A percentile compares a stretch with the other conserved stretches of the same genome.
phyloP scores from a whole-genome alignment of 169 alveolate species.

The Eimeria acervulina region DNA sequence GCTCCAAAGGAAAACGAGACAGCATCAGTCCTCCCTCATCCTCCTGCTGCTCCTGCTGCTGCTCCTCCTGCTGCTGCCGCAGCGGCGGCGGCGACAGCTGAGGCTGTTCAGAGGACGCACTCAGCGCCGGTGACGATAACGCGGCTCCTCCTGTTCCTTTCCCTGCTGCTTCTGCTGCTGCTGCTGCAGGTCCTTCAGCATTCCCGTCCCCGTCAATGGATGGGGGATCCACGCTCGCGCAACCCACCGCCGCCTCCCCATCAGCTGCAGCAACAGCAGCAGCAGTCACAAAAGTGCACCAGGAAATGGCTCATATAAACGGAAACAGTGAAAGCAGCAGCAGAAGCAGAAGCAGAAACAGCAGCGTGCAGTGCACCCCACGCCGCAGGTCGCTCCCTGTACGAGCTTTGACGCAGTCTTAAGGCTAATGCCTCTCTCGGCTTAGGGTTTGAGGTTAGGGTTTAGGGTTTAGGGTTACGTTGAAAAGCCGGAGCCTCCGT shows the following conservation, averaged over 20 bases:
- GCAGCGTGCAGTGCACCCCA: background rate
- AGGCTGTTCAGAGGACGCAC: background rate
- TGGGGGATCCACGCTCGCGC: background rate
- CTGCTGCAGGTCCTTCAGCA: constrained; percentile 49
- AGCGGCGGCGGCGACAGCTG: background rate
- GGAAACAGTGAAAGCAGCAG: background rate
- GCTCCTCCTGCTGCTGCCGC: constrained; percentile 8
- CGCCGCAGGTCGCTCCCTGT: too few species aligned
- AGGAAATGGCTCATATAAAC: background rate
- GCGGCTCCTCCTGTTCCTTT: constrained; percentile 29
- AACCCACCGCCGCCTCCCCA: background rate
- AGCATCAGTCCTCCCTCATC: constrained; percentile 8
- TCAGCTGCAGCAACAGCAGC: constrained; percentile 56
- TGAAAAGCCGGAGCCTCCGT: constrained; percentile 4
- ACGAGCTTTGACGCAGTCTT: too few species aligned
- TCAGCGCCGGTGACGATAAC: background rate
- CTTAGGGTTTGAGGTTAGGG: background rate
- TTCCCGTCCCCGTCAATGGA: background rate
- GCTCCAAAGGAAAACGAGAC: background rate
- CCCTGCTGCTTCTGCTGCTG: too few species aligned
- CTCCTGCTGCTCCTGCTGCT: constrained; percentile 30
- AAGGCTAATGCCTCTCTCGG: too few species aligned
- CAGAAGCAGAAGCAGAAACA: background rate
- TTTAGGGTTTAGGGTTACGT: background rate
- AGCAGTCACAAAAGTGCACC: constrained; percentile 8